Base-by-base conservation (phyloP, 257 asterid species). In the Salvia splendens region DNA sequence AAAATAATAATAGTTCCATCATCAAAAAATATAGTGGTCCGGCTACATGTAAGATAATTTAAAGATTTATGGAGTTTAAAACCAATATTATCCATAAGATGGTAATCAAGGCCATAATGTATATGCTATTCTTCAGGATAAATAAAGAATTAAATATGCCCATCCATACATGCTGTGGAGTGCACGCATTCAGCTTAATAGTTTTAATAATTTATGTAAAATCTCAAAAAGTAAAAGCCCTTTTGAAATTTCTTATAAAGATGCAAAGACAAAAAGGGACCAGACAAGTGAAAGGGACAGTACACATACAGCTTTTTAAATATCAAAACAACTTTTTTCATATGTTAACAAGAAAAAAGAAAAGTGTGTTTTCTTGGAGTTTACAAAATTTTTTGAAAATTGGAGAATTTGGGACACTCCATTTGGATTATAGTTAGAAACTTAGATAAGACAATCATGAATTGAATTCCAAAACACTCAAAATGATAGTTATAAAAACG, bases 251-350 rank as follows among this genome's bases (percentile, higher is more conserved):
- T 28, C 48, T 24, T 32, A 63, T 1, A 61, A 59, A 73, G 76
- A 61, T 72, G 49, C 74, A 64, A 60, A 61, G 73, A 74, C 78
- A 72, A 41, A 38, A 76, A 71, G 47, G 12, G 55, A 10, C 45
- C 66, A 65, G 70, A 52, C 67, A 58, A 58, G 2, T 45, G 69
- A 64, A 58, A 58, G 2, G 50, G 69, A 64, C 76, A 70, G 53
- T 6, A 16, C 24, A 51, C n/a, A 28, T 16, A 28, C 77, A 68
- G 65, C 81, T 73, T 75, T 74, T 70, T 20, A 4, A 17, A 64
- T 42, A 63, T 67, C 58, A 51, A 9, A 10, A 51, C 56, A 9
- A 50, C 50, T 2, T 62, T 61, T 59, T 51, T 12, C 38, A 52
- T 42, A 33, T 24, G 6, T 45, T 43, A 38, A 49, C 2, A 46